A percentile compares a stretch with the other conserved stretches of the same genome.
Evolutionary conservation across 2,329 filamentous ascomycete species (phyloP).

Genomic region (Pyrenochaeta sp.): DNA sequence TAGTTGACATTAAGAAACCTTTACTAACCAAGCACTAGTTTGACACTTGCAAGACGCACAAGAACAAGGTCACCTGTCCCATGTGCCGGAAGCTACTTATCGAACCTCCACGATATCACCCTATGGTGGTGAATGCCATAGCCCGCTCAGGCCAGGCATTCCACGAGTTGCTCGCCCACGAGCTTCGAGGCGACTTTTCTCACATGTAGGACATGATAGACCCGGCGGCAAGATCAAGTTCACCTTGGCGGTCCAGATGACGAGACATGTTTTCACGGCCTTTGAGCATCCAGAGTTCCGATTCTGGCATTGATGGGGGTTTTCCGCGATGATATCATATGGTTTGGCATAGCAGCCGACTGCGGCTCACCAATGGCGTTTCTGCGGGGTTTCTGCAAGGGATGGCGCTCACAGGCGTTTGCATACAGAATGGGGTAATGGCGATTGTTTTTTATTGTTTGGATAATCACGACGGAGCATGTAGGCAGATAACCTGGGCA

Average conservation of each 20-base stretch:
- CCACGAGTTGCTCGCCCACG: constrained; percentile 23
- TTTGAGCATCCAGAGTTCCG: constrained; percentile 1
- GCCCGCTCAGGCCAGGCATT: constrained; percentile 19
- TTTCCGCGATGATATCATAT: constrained; percentile 24
- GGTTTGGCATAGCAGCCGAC: constrained; percentile 13
- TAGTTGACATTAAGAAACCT: neutral
- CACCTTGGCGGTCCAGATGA: too few relatives aligned
- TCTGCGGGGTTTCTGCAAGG: constrained; percentile 5
- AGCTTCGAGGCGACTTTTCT: constrained; percentile 26
- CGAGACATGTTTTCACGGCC: neutral
- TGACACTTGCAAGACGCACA: constrained; percentile 44
- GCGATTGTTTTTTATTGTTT: too few relatives aligned
- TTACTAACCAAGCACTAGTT: constrained; percentile 24
- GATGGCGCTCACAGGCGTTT: constrained; percentile 2
- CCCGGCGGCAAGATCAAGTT: too few relatives aligned
- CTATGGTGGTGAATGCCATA: constrained; percentile 15
- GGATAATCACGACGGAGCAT: too few relatives aligned
- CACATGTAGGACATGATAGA: constrained; percentile 10
- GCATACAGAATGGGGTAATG: too few relatives aligned
- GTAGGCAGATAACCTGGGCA: too few relatives aligned
- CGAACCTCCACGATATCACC: constrained; percentile 23
- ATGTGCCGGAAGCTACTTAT: constrained; percentile 47
- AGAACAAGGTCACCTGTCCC: constrained; percentile 48
- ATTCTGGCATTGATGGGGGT: neutral
- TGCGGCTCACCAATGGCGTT: constrained; percentile 14